A percentile compares a stretch with the other conserved stretches of the same genome.
These are phyloP conservation scores for Ganoderma meredithae DNA, from an alignment of 1,284 basidiomycete genomes.

Conservation along the genomic window DNA sequence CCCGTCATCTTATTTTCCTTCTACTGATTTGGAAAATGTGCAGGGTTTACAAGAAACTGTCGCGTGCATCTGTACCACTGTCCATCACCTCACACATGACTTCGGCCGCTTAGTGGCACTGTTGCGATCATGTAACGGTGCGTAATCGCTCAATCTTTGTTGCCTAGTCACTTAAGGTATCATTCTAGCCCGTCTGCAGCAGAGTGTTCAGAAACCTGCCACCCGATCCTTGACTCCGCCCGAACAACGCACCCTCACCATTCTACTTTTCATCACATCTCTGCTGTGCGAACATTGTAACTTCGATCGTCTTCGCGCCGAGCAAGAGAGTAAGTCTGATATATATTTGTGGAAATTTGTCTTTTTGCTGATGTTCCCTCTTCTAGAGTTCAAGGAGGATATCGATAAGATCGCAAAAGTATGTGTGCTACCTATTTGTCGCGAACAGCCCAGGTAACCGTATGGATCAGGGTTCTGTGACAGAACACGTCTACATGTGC, in stretches of 20 bases:
- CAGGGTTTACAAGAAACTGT: conserved; percentile 90
- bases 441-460: background rate
- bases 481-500: conserved; percentile 82
- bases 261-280: conserved; percentile 84
- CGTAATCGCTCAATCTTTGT: conserved; percentile 31
- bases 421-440: background rate
- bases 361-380: background rate
- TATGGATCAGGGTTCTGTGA: conserved; percentile 64
- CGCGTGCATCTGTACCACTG: conserved; percentile 89
- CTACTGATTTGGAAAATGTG: conserved; percentile 1
- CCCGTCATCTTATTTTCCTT: background rate
- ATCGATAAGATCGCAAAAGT: conserved; percentile 70
- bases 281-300: conserved; percentile 89
- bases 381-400: conserved; percentile 60
- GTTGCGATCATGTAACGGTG: conserved; percentile 84
- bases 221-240: conserved; percentile 39
- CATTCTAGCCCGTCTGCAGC: conserved; percentile 62
- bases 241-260: conserved; percentile 54
- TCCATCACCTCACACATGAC: conserved; percentile 88
- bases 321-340: conserved; percentile 56
- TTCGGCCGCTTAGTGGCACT: conserved; percentile 79
- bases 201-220: conserved; percentile 47
- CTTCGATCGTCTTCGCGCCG: conserved; percentile 78
- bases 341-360: no score
- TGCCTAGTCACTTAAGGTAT: background rate